phyloP scores from a whole-genome alignment of 306 rosid species.

The Castanea sativa region DNA sequence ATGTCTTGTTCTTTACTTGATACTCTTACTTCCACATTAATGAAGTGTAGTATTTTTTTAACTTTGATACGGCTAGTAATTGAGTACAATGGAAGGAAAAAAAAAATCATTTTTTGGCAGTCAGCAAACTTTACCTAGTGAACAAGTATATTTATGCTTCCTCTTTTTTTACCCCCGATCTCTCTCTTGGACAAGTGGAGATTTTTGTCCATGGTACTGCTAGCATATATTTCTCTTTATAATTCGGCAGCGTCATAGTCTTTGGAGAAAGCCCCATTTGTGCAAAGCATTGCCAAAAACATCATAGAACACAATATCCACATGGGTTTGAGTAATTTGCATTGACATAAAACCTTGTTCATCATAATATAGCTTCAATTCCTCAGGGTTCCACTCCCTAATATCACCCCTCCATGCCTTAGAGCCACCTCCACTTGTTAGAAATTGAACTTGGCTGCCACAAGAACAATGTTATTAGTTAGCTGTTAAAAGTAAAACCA shows the following conservation, averaged over 20 bases:
- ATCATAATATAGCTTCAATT: constrained; percentile 62
- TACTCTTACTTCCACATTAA: too few species aligned
- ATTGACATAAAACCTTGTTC: constrained; percentile 91
- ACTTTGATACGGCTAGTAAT: too few species aligned
- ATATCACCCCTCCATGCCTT: constrained; percentile 75
- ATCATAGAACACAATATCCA: constrained; percentile 56
- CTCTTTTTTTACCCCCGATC: too few species aligned
- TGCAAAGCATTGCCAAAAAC: constrained; percentile 60
- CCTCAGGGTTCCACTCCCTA: constrained; percentile 30
- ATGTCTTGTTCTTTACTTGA: too few species aligned
- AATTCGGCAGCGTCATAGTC: constrained; percentile 4
- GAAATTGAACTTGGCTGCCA: constrained; percentile 56
- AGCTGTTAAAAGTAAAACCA: not conserved
- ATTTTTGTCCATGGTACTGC: not conserved
- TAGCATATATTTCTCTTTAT: not conserved
- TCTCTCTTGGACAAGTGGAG: too few species aligned
- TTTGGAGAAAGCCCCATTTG: constrained; percentile 51
- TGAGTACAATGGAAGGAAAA: too few species aligned
- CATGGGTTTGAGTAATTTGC: constrained; percentile 39
- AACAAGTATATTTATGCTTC: too few species aligned
- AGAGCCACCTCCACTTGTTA: constrained; percentile 90
- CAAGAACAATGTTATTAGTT: not conserved
- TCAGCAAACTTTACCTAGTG: too few species aligned
- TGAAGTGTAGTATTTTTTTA: too few species aligned
- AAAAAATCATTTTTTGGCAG: too few species aligned